Evolutionary conservation across 2,329 filamentous ascomycete genomes (phyloP).

Genomic region (Neonectria neomacrospora): DNA sequence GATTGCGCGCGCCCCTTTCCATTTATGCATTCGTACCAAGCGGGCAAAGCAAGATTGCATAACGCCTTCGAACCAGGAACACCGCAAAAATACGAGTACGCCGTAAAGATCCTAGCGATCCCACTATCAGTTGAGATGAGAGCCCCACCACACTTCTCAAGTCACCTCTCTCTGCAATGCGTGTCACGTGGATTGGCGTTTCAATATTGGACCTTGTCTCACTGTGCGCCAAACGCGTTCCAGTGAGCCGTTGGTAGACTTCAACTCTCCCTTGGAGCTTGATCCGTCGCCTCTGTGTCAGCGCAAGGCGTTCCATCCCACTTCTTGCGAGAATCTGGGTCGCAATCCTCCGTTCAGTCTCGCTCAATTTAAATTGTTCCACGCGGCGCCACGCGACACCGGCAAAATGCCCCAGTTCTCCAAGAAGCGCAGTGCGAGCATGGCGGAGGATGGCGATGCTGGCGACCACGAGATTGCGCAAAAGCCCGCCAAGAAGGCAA

Average conservation of each 20-base stretch:
- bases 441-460: conserved; percentile 48
- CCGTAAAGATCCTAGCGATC: conserved; percentile 19
- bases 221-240: conserved; percentile 28
- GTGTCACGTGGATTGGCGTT: conserved; percentile 43
- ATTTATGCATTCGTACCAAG: background rate
- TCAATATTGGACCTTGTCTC: conserved; percentile 11
- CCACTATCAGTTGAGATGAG: conserved; percentile 23
- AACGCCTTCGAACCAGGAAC: background rate
- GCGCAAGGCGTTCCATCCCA: conserved; percentile 9
- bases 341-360: background rate
- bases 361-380: background rate
- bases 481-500: conserved; percentile 61
- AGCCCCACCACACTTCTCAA: conserved; percentile 6
- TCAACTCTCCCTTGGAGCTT: conserved; percentile 7
- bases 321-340: conserved; percentile 4
- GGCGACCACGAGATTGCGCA: conserved; percentile 45
- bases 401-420: conserved; percentile 41
- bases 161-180: conserved; percentile 1
- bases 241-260: conserved; percentile 23
- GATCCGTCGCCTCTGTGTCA: conserved; percentile 17
- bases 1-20: conserved; percentile 7
- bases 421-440: conserved; percentile 52
- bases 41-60: conserved; percentile 19
- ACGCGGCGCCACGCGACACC: conserved; percentile 13
- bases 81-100: conserved; percentile 12